phyloP scores from a whole-genome alignment of 2,329 filamentous ascomycete species.

The Waltergamsia citrina region DNA sequence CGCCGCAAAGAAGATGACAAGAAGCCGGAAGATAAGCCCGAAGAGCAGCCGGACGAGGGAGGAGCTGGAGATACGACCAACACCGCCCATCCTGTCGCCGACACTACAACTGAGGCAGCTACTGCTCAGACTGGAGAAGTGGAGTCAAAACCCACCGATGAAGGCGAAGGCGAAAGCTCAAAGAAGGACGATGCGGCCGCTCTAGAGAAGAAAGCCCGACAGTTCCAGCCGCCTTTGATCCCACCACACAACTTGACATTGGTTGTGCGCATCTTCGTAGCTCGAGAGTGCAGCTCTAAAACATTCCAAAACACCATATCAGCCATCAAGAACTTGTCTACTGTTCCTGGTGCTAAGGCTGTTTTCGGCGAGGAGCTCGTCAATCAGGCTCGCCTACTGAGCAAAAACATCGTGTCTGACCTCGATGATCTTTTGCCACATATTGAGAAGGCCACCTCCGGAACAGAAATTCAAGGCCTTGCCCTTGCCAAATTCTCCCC shows the following conservation, averaged over 20 bases:
- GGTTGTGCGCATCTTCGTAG: conserved; percentile 94
- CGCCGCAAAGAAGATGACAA: conserved; percentile 68
- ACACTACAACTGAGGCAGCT: conserved; percentile 12
- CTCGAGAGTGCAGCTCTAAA: conserved; percentile 92
- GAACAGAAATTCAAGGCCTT: conserved; percentile 91
- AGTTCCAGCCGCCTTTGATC: conserved; percentile 72
- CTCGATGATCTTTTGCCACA: conserved; percentile 78
- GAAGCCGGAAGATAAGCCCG: conserved; percentile 25
- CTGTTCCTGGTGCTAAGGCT: conserved; percentile 81
- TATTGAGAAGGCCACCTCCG: conserved; percentile 76
- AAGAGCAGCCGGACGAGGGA: conserved; percentile 8
- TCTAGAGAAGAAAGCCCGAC: conserved; percentile 40
- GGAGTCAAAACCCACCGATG: conserved; percentile 11
- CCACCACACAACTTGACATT: conserved; percentile 83
- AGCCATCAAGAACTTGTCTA: conserved; percentile 96
- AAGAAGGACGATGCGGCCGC: conserved; percentile 7
- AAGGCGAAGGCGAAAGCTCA: conserved; percentile 11
- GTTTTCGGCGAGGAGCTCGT: conserved; percentile 92
- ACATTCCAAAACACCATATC: conserved; percentile 97
- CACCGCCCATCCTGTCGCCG: conserved; percentile 1
- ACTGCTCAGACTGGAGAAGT: background rate
- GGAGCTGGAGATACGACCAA: conserved; percentile 27
- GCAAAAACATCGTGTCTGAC: conserved; percentile 75
- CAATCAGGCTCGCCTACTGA: conserved; percentile 74
- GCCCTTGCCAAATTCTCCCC: conserved; percentile 94